Base-by-base conservation (phyloP, 2,329 filamentous ascomycete genomes). In the Trichoderma hamatum region DNA sequence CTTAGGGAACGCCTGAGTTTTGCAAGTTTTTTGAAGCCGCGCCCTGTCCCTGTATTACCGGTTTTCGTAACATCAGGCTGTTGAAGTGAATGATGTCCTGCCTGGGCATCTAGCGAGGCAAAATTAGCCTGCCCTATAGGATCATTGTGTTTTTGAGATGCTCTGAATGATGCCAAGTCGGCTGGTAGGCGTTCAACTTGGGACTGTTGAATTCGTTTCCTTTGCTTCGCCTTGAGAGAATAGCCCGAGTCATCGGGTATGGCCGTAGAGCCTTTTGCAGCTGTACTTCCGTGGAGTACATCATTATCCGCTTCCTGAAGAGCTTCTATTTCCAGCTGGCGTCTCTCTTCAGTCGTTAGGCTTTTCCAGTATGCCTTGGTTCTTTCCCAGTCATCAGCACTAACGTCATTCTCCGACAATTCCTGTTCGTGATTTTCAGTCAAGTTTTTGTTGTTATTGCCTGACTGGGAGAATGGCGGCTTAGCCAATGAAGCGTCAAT, bases 301-400 rank as follows among this genome's bases (percentile, higher is more conserved):
- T 86, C 84, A 7, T 82, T 79, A 5, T 82, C 79, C 2, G 83
- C 84, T 56, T 88, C 84, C 68, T 87, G 84, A 59, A 84, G 76
- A 2, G 85, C 85, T 69, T 89, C 88, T 4, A 79, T 81, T 74
- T 90, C 88, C 36, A 90, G 83, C 74, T 89, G 85, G 7, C 85
- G 85, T 54, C 89, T 86, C 74, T 89, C 88, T 36, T 90, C 86
- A 1, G 83, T 82, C 9, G 85, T 89, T 7, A 93, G 78, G 63
- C 87, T 86, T 71, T 85, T 88, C 91, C 91, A 93, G 73, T 90
- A 92, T 0, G 86, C 82, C 74, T 90, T 91, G 19, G 89, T 86
- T 65, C 86, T 84, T 71, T 89, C 87, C 92, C 91, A 93, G 67
- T 90, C 87, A 70, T 83, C 80, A 3, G 36, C 9, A 46, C 19